Base-by-base conservation (phyloP, 2,329 filamentous ascomycete species). In the Alternaria conjuncta region DNA sequence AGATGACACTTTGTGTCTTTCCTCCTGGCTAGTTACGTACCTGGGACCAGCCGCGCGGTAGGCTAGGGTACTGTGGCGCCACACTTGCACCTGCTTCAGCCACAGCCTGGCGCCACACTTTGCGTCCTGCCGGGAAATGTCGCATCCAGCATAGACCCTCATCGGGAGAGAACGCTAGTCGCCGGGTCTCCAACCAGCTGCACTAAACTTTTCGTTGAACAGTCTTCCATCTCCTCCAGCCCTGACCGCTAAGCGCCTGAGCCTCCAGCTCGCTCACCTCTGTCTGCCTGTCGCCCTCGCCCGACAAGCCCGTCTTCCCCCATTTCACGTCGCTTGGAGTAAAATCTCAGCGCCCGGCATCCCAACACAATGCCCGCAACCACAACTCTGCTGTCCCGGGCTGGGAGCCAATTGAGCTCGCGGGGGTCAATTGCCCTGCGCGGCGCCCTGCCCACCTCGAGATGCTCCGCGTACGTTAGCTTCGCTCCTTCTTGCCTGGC, bases 281-380 rank as follows among this genome's bases (percentile, higher is more conserved):
- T 49, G 55, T 21, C n/a, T 44, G 54, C 57, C 36, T 56, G 50
- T 55, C 43, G 43, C 43, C 23, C 44, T 56, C 49, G 49, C 18
- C 57, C 43, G 50, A 55, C 53, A 30, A 60, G 50, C 30, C 20
- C 49, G 32, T 21, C 6, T 36, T 25, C 23, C n/a, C 36, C 32
- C 25, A 25, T 44, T 55, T 55, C 21, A 12, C 44, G 32, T 50
- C 60, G 60, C 64, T 60, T 64, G 60, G 59, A 63, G 66, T 61
- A 69, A 72, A 68, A 71, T 68, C 65, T 69, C 69, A 69, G 68
- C 65, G 69, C 68, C 54, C 55, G 58, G 70, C 75, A 74, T 77
- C 75, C 76, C 74, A 73, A 74, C 80, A 84, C 81, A 78, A 88
- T 88, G 86, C 85, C 86, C 79, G 85, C 86, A 54, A 68, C 76